These are phyloP conservation scores for Leccinum fallax DNA, from an alignment of 1,284 basidiomycete species.

Conservation along the genomic window DNA sequence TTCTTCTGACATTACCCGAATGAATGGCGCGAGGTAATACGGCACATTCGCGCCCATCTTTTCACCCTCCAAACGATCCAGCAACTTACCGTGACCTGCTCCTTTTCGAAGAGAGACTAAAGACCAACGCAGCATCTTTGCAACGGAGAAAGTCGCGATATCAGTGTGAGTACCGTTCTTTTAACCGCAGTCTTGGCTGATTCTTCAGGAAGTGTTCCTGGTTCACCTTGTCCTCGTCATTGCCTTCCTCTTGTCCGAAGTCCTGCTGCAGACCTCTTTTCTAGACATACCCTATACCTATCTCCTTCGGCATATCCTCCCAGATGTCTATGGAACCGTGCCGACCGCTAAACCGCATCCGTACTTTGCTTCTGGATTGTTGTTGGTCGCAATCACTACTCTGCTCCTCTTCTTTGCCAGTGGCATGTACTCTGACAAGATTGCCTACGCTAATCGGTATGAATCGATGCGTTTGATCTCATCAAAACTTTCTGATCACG, in stretches of 20 bases:
- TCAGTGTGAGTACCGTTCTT: conserved; percentile 60
- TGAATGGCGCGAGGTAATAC: conserved; percentile 41
- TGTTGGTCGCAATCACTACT: conserved; percentile 87
- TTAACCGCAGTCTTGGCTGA: conserved; percentile 12
- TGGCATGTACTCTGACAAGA: conserved; percentile 96
- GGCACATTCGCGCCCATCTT: conserved; percentile 30
- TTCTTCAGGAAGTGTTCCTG: conserved; percentile 65
- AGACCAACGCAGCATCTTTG: conserved; percentile 86
- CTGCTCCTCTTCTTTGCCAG: conserved; percentile 95
- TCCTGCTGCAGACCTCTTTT: conserved; percentile 68
- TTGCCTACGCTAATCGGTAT: conserved; percentile 93
- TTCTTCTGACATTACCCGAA: neutral
- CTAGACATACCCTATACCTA: conserved; percentile 65
- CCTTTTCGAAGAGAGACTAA: conserved; percentile 94
- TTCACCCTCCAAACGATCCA: conserved; percentile 46
- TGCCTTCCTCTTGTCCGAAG: conserved; percentile 70
- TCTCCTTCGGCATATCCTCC: conserved; percentile 50
- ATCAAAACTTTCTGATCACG: conserved; percentile 18
- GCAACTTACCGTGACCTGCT: conserved; percentile 88
- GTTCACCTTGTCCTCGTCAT: conserved; percentile 70
- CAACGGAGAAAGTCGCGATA: conserved; percentile 85
- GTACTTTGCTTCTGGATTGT: conserved; percentile 73
- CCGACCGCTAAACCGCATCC: conserved; percentile 56
- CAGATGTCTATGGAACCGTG: conserved; percentile 50
- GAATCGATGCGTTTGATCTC: conserved; percentile 33